These are phyloP conservation scores for Tolypocladium album DNA, from an alignment of 2,329 filamentous ascomycete species.

Conservation along the genomic window DNA sequence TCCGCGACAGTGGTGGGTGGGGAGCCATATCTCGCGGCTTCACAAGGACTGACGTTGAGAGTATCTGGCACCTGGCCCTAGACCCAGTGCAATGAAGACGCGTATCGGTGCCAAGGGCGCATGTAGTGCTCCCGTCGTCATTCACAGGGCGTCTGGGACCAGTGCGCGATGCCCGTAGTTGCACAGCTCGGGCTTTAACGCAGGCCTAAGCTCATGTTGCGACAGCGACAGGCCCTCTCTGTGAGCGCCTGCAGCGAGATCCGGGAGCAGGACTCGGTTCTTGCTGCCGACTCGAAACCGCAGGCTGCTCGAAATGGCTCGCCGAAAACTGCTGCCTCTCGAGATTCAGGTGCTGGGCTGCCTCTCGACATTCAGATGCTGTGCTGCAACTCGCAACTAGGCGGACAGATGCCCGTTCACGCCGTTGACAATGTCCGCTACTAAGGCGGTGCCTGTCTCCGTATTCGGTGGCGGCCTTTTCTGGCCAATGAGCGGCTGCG, in stretches of 20 bases:
- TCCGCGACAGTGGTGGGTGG: background rate
- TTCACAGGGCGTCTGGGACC: background rate
- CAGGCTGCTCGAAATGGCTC: background rate
- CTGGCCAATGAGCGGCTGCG: constrained; percentile 18
- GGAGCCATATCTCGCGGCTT: background rate
- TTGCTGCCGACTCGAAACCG: background rate
- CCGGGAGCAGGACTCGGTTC: background rate
- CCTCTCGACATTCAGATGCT: too few relatives aligned
- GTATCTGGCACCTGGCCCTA: background rate
- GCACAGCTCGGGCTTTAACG: background rate
- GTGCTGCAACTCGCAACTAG: too few relatives aligned
- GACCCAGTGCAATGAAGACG: background rate
- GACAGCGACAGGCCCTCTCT: background rate
- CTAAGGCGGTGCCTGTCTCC: background rate
- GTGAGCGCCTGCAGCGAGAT: background rate
- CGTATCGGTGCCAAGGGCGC: background rate
- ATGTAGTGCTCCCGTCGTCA: background rate
- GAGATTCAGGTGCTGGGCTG: too few relatives aligned
- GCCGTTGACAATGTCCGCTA: too few relatives aligned
- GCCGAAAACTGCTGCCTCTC: background rate
- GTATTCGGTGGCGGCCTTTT: constrained; percentile 1
- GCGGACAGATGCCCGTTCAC: background rate
- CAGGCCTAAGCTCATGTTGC: background rate
- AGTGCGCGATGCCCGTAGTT: background rate
- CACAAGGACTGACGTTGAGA: background rate